Conservation (phyloP, 2,329 filamentous ascomycete species). For the Ceratocystis cubensis region DNA sequence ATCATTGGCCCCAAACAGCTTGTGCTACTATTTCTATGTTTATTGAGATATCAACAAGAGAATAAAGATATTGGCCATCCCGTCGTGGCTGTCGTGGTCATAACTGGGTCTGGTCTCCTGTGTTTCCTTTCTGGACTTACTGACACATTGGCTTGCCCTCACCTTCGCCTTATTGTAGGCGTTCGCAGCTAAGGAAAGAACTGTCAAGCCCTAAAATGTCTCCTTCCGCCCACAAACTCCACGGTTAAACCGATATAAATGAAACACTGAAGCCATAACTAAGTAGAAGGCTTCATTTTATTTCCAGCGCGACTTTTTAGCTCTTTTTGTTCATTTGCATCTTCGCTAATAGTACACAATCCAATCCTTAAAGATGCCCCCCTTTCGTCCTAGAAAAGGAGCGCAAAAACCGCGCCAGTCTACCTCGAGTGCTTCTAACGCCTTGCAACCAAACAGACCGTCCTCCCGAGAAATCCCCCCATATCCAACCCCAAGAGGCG, state of each 20-base stretch:
- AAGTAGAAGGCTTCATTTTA: no score
- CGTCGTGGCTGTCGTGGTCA: not conserved
- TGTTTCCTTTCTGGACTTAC: not conserved
- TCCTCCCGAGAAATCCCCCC: not conserved
- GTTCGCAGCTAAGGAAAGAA: not conserved
- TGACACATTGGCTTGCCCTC: not conserved
- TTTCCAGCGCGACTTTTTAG: not conserved
- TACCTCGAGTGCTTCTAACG: not conserved
- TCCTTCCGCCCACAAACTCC: slow-evolving; percentile 4
- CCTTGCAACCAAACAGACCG: not conserved
- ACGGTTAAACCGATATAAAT: no score
- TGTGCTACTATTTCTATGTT: no score
- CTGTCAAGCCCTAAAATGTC: not conserved
- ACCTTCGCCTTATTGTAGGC: not conserved
- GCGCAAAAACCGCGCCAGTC: not conserved
- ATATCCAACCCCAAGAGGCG: not conserved
- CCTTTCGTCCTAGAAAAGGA: not conserved
- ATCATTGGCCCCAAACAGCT: not conserved
- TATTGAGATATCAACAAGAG: not conserved
- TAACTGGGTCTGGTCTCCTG: not conserved
- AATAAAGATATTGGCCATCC: not conserved
- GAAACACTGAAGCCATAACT: not conserved
- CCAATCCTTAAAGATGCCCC: not conserved
- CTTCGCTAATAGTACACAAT: not conserved
- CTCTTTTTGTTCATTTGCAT: not conserved